Evolutionary conservation across 306 rosid species (phyloP).

Genomic region (Prunus salicina): DNA sequence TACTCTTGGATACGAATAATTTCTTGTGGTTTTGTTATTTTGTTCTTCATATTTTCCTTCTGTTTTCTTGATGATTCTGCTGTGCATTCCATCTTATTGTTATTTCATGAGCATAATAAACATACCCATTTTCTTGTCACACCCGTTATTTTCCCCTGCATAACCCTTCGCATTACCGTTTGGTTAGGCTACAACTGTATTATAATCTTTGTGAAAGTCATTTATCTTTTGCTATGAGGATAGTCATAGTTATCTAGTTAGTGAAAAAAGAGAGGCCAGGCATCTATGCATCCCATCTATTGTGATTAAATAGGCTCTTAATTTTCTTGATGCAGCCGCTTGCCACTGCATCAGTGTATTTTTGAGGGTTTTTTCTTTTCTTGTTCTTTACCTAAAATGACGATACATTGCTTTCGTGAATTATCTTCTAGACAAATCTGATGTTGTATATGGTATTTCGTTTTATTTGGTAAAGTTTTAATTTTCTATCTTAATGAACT

Average conservation of each 20-base stretch:
- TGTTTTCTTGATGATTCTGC: neutral
- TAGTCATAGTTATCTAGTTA: neutral
- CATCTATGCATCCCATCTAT: neutral
- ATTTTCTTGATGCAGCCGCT: neutral
- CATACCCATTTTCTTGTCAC: neutral
- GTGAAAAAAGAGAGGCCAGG: no score
- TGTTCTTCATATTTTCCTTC: no score
- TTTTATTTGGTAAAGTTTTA: neutral
- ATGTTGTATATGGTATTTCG: neutral
- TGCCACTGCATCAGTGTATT: neutral
- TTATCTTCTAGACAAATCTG: neutral
- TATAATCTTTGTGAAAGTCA: neutral
- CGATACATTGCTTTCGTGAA: neutral
- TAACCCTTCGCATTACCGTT: neutral
- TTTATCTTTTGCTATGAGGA: neutral
- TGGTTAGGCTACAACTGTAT: neutral
- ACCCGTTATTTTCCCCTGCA: neutral
- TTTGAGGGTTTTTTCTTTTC: neutral
- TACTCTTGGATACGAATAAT: neutral
- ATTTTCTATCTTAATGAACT: neutral
- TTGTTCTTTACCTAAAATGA: neutral
- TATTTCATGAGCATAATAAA: neutral
- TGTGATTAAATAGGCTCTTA: slow-evolving; percentile 1
- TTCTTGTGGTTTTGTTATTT: neutral
- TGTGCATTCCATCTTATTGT: neutral